A percentile compares a stretch with the other conserved stretches of the same genome.
These are phyloP conservation scores for Capsella rubella DNA, from an alignment of 441 rosid species.

Conservation along the genomic window DNA sequence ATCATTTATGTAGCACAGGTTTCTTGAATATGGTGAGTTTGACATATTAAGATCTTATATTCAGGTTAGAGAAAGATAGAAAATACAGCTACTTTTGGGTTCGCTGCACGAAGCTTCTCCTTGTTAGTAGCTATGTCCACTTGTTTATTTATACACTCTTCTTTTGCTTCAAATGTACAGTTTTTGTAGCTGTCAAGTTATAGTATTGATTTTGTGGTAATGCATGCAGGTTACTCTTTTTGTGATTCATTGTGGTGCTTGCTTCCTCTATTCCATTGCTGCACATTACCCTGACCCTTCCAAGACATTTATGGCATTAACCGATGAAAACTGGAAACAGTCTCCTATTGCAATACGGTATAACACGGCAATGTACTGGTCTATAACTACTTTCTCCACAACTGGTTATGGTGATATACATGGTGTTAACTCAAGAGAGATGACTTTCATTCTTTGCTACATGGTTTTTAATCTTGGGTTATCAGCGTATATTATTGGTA, in stretches of 20 bases:
- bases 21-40: neutral
- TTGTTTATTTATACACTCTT: neutral
- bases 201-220: neutral
- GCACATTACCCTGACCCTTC: constrained; percentile 50
- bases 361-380: constrained; percentile 75
- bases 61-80: constrained; percentile 83
- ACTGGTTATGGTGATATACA: constrained; percentile 92
- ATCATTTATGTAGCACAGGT: too few species aligned
- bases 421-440: constrained; percentile 66
- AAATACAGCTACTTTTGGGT: constrained; percentile 69
- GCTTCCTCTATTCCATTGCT: constrained; percentile 70
- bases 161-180: neutral
- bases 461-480: constrained; percentile 79
- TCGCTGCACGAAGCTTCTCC: constrained; percentile 70
- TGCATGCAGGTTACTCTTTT: constrained; percentile 73
- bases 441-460: constrained; percentile 60
- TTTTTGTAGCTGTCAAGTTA: neutral
- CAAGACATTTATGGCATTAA: constrained; percentile 63
- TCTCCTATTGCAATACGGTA: constrained; percentile 48
- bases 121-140: constrained; percentile 56
- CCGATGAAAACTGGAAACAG: constrained; percentile 49
- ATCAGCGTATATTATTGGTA: constrained; percentile 76
- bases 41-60: neutral
- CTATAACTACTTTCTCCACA: constrained; percentile 79
- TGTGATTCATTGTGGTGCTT: constrained; percentile 73